Evolutionary conservation across 345 rosid genomes (phyloP).

Genomic region (Ceriops decandra): DNA sequence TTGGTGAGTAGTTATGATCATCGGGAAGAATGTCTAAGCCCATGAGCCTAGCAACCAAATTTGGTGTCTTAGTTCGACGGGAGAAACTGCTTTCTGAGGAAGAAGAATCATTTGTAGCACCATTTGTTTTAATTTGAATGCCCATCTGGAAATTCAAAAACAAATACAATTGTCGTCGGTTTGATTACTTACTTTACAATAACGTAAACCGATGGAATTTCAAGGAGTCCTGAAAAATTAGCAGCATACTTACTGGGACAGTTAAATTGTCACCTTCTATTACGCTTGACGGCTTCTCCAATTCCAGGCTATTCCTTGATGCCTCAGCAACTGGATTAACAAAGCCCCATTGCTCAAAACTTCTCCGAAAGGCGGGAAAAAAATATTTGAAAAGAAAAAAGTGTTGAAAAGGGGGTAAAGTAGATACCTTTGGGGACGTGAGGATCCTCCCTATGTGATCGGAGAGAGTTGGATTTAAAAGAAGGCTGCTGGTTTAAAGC

Average conservation of each 20-base stretch:
- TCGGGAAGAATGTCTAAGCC: constrained; percentile 91
- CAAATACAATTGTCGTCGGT: constrained; percentile 4
- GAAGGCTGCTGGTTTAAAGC: constrained; percentile 42
- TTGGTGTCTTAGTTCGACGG: constrained; percentile 75
- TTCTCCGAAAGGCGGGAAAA: not conserved
- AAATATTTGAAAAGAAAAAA: not conserved
- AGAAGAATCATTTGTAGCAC: constrained; percentile 24
- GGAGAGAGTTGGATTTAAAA: constrained; percentile 35
- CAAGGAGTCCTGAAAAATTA: not conserved
- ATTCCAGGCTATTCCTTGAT: constrained; percentile 82
- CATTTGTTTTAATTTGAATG: constrained; percentile 64
- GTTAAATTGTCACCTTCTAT: constrained; percentile 36
- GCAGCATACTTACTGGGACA: constrained; percentile 45
- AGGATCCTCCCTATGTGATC: constrained; percentile 12
- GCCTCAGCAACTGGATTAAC: constrained; percentile 56
- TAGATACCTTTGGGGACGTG: constrained; percentile 41
- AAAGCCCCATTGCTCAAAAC: not conserved
- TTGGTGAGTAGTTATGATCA: constrained; percentile 35
- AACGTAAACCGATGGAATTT: constrained; percentile 16
- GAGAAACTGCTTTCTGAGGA: constrained; percentile 58
- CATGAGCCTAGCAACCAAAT: constrained; percentile 84
- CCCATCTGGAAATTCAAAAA: constrained; percentile 44
- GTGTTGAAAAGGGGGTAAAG: constrained; percentile 1
- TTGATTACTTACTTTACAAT: constrained; percentile 27
- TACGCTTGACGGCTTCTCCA: constrained; percentile 37